phyloP scores from a whole-genome alignment of 495 filamentous ascomycete species.

The Aspergillus mulundensis region DNA sequence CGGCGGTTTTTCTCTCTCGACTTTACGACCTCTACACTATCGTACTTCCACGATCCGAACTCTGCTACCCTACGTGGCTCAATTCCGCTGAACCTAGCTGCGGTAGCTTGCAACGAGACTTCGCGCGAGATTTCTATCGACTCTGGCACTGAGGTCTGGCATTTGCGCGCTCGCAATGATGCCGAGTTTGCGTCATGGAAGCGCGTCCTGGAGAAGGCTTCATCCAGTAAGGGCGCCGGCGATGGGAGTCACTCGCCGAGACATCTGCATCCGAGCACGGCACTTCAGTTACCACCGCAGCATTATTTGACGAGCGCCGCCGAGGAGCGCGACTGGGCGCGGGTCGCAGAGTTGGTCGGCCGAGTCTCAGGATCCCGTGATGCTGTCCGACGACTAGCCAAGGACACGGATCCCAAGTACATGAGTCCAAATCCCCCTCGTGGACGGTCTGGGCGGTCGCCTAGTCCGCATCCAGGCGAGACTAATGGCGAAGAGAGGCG shows the following conservation, averaged over 20 bases:
- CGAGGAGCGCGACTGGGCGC: conserved; percentile 80
- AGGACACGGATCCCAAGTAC: conserved; percentile 71
- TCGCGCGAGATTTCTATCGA: conserved; percentile 92
- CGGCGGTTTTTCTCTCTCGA: conserved; percentile 92
- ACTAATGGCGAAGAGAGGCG: conserved; percentile 40
- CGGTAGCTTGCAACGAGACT: conserved; percentile 80
- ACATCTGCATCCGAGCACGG: conserved; percentile 26
- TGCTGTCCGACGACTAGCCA: conserved; percentile 76
- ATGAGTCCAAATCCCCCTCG: conserved; percentile 27
- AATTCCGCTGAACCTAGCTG: conserved; percentile 86
- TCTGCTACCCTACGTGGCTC: conserved; percentile 86
- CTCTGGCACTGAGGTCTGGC: conserved; percentile 95
- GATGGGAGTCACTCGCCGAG: conserved; percentile 15
- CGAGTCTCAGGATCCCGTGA: conserved; percentile 83
- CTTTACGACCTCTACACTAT: conserved; percentile 83
- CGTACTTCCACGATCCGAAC: conserved; percentile 91
- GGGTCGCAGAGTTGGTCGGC: conserved; percentile 76
- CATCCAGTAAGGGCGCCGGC: conserved; percentile 43
- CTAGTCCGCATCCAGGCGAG: conserved; percentile 31
- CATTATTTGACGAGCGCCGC: conserved; percentile 30
- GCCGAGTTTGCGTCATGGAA: conserved; percentile 88
- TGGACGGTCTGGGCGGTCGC: conserved; percentile 39
- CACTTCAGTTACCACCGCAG: conserved; percentile 28
- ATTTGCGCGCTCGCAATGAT: conserved; percentile 75
- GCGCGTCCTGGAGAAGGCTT: conserved; percentile 76